These are phyloP conservation scores for Aaosphaeria arxii DNA, from an alignment of 2,329 filamentous ascomycete genomes.

Conservation along the genomic window DNA sequence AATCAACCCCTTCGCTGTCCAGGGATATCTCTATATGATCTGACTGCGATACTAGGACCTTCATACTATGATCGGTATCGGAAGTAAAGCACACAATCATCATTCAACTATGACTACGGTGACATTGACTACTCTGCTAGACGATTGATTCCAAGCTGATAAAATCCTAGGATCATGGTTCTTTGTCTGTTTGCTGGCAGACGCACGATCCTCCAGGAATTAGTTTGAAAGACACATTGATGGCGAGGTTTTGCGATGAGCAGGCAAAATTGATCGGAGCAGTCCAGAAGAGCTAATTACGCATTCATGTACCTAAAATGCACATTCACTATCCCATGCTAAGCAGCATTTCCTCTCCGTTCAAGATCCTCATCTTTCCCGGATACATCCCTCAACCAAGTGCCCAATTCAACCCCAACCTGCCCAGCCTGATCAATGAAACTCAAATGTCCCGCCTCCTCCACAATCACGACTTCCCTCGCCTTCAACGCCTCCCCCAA, in stretches of 20 bases:
- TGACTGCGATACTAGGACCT: conserved; percentile 5
- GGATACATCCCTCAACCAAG: conserved; percentile 6
- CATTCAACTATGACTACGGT: conserved; percentile 8
- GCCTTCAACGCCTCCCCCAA: conserved; percentile 11
- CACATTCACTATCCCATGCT: too few species aligned
- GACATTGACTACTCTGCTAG: background rate
- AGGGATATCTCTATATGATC: too few species aligned
- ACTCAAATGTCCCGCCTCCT: conserved; percentile 13
- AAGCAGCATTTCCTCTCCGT: too few species aligned
- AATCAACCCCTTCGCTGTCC: background rate
- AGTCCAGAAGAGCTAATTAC: conserved; percentile 7
- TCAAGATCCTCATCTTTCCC: too few species aligned
- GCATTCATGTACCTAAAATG: too few species aligned
- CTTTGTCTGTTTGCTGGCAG: conserved; percentile 14
- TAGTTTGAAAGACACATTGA: conserved; percentile 13
- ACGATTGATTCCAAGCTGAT: background rate
- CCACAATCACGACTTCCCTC: conserved; percentile 10
- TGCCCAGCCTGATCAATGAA: conserved; percentile 16
- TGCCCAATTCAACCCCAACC: conserved; percentile 12
- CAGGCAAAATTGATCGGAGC: conserved; percentile 13
- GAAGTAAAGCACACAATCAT: conserved; percentile 8
- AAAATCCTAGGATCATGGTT: conserved; percentile 8
- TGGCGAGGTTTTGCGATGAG: conserved; percentile 17
- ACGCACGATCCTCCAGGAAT: conserved; percentile 17
- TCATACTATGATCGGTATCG: conserved; percentile 1